Conservation (phyloP, 345 rosid species). For the Populus deltoides region DNA sequence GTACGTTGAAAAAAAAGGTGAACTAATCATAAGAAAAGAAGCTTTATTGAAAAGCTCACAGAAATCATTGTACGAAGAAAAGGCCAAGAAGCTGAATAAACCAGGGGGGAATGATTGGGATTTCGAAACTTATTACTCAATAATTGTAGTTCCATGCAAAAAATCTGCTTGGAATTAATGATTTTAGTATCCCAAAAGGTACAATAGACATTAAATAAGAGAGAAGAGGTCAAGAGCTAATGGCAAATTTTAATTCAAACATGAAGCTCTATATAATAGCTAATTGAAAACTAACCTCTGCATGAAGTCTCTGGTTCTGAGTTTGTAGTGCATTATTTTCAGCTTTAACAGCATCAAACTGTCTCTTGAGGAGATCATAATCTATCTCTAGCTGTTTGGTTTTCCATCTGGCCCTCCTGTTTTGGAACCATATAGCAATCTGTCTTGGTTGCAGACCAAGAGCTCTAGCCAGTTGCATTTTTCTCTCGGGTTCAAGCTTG, state of each 20-base stretch:
- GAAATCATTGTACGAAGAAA: slow-evolving; percentile 18
- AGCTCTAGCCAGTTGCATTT: slow-evolving; percentile 92
- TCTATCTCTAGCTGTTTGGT: slow-evolving; percentile 96
- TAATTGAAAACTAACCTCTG: slow-evolving; percentile 46
- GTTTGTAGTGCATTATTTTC: slow-evolving; percentile 78
- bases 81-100: slow-evolving; percentile 22
- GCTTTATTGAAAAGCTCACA: slow-evolving; percentile 14
- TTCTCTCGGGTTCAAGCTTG: slow-evolving; percentile 97
- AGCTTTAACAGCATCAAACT: slow-evolving; percentile 70
- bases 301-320: slow-evolving; percentile 80
- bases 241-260: not conserved
- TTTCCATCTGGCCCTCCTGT: slow-evolving; percentile 96
- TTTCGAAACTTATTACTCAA: slow-evolving; percentile 5
- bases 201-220: not conserved
- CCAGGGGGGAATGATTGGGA: slow-evolving; percentile 9
- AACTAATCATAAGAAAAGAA: slow-evolving; percentile 18
- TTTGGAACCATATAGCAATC: slow-evolving; percentile 97
- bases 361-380: slow-evolving; percentile 77
- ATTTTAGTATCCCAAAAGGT: not conserved
- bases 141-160: slow-evolving; percentile 9
- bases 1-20: not conserved
- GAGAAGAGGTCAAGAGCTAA: not conserved
- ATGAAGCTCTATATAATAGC: not conserved
- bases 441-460: slow-evolving; percentile 96
- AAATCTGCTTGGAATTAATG: not conserved